These are phyloP conservation scores for Solanum hybrid DNA, from an alignment of 305 asterid species.

Conservation along the genomic window DNA sequence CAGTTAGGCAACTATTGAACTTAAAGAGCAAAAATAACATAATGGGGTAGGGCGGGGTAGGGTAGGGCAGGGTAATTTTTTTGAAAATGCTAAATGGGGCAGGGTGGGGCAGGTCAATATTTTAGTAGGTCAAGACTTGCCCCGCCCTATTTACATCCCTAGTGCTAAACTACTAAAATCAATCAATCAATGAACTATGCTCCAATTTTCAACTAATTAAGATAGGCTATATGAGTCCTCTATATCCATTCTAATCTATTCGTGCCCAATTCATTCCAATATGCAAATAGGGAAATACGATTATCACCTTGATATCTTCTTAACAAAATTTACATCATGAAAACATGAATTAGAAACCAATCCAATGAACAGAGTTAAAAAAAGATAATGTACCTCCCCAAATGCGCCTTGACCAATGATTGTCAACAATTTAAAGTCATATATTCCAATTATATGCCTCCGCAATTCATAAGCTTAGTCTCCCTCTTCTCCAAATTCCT, in stretches of 20 bases:
- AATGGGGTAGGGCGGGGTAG: background rate
- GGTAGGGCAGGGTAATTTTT: background rate
- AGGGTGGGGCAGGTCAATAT: background rate
- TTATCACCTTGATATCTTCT: too few relatives aligned
- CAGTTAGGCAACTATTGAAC: background rate
- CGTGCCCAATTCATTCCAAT: background rate
- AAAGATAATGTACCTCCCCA: background rate
- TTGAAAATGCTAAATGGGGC: background rate
- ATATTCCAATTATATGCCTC: background rate
- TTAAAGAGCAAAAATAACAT: background rate
- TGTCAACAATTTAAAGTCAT: background rate
- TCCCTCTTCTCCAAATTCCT: background rate
- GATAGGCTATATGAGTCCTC: background rate
- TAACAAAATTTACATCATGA: too few relatives aligned
- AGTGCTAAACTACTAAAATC: background rate
- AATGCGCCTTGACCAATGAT: background rate
- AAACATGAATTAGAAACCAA: too few relatives aligned
- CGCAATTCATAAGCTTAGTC: background rate
- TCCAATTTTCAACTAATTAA: background rate
- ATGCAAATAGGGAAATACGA: background rate
- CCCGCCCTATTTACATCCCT: background rate
- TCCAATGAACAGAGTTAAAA: background rate
- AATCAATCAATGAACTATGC: background rate
- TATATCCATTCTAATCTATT: background rate
- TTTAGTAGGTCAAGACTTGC: background rate